Evolutionary conservation across 768 basidiomycete genomes (phyloP), one percentile per base, ranked within the genome.

Genomic region (Rhodotorula taiwanensis): DNA sequence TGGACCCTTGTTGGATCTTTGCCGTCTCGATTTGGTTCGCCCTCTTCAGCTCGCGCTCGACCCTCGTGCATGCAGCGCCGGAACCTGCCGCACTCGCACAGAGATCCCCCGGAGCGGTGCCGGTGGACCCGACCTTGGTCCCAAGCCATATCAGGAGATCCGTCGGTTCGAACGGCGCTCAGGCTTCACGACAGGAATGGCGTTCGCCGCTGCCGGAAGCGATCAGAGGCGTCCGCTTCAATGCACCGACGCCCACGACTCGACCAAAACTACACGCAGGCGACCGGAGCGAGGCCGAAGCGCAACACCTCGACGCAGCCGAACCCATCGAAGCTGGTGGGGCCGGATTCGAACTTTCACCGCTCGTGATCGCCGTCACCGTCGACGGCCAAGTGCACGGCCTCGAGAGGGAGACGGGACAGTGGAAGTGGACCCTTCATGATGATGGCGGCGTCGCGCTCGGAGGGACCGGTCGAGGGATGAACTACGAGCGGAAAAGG

Each of bases 311-410:
- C 36, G 36, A 18, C 13, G 2, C 25, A 28, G 36, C 7, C 30
- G 30, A 51, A 5, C 27, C 16, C 23, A 11, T 20, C 7, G 45
- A 34, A 2, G 33, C 13, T 2, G 27, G 30, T 4, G 51, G 45
- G 23, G 30, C 36, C n/a, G 45, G 60, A 9, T 71, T 77, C 47
- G 83, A 86, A 81, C 86, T 53, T 77, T 94, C 16, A 76, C 91
- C 62, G 87, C 94, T 88, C 58, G 87, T 95, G 31, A 83, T 99
- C 23, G 82, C 94, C 16, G 89, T 92, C 2, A 91, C 91, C 11
- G 85, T 99, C 31, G 93, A 98, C 76, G 94, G 94, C 30, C 89
- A 85, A 61, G 85, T 99, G 39, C 93, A 97, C 78, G 95, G 91
- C 0, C 80, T 98, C 67, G 91, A 94, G 73, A 80, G 94, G 64